Evolutionary conservation across 2,329 filamentous ascomycete species (phyloP), one percentile per base, ranked within the genome.

Genomic region (Cryphonectria naterciae): DNA sequence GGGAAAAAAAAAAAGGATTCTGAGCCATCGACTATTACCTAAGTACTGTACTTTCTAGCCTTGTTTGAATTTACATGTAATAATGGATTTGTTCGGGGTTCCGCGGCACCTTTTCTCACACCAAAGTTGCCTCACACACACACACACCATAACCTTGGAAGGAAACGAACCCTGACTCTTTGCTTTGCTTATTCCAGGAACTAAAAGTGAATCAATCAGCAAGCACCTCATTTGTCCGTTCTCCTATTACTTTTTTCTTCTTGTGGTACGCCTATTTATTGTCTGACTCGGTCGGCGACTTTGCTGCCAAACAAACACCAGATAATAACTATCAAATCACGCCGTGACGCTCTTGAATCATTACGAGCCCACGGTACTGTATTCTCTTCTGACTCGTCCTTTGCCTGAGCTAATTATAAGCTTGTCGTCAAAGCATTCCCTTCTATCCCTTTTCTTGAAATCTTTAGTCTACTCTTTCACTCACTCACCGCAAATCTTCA

Each of bases 281-380:
- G 25, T 63, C 56, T 64, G 39, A 60, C 32, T 67, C 67, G 67
- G 46, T 32, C 64, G 68, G 65, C 70, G 67, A 32, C 32, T 32
- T 32, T 63, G 70, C 41, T 66, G 49, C 39, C 32, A 61, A 4
- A 49, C 19, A 49, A 49, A 49, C 46, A n/a, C 22, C 22, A 49
- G 7, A 49, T n/a, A n/a, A 22, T 64, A 32, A 46, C 22, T 39
- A 22, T 60, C 63, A 46, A 60, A 65, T 60, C 35, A 54, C 17
- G 39, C 17, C 35, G 37, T 39, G n/a, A 39, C 28, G 28, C 25
- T 56, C 25, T 56, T 58, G 56, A 63, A 39, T 69, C 67, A 22
- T 35, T 22, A 35, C 28, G 58, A 39, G 28, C 17, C 22, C 58
- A 37, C 19, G 22, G 22, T 39, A 37, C 19, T 10, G 22, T 39